Base-by-base conservation (phyloP, 1,139 yeast genomes). In the Candida anutae region DNA sequence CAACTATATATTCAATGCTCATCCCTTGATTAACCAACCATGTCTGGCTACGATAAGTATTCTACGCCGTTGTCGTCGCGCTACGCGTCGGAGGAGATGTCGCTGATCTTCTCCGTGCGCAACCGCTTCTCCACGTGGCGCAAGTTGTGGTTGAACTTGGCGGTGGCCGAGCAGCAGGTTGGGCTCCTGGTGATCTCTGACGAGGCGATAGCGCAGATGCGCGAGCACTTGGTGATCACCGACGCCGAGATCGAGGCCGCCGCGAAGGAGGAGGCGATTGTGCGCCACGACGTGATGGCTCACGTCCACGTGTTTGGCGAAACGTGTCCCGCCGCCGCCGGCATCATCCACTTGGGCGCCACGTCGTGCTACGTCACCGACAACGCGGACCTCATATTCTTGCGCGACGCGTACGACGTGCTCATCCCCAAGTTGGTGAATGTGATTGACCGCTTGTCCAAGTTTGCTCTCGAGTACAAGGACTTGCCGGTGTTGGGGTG, bases 241-340 rank as follows among this genome's bases (percentile, higher is more conserved):
- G 97, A 90, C 55, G 90, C 84, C 43, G 97, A 93, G 50, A 85
- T 93, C 42, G 84, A 68, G 31, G 83, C 69, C 35, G 97, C 98
- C 25, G 67, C 90, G 30, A 75, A 74, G 48, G 97, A 90, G 63
- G 99, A 90, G 59, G 95, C 97, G 33, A 87, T 82, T 55, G 97
- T 90, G 32, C 82, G 99, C 66, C 99, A 90, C 59, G 99, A 90
- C 57, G 99, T 90, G 45, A 90, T 90, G 99, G 95, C 98, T 33
- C 98, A 90, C 48, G 97, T 90, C 36, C 98, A 93, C 52, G 84
- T 81, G 31, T 90, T 82, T 55, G 98, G 98, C 41, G 71, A 79
- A 43, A 76, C 83, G 18, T 83, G 94, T 48, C 99, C 99, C 13
- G 80, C 79, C 8, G 99, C 99, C 20, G 90, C 98, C 24, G 97